Evolutionary conservation across 352 stramenopile genomes (phyloP), one percentile per base, ranked within the genome.

Genomic region (Phytophthora chlamydospora): DNA sequence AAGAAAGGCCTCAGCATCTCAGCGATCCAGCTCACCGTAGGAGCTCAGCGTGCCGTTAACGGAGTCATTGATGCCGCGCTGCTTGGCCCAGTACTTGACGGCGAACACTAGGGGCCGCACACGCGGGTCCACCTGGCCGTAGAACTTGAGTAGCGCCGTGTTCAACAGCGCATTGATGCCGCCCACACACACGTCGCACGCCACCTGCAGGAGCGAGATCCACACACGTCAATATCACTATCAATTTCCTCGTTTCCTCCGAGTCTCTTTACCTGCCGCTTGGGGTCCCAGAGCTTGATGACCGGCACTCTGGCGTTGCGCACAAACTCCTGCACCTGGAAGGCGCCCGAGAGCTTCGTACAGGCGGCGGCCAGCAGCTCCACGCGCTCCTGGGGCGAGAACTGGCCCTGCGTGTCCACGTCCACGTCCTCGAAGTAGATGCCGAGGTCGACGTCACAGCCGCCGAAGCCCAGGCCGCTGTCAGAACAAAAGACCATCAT

Each of bases 71-170:
- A 99, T 98, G 9, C 95, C 85, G 21, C 97, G 81, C 33, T 85
- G 84, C 70, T 99, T 99, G 7, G 97, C 96, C 97, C 97, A 99
- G 39, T 97, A 88, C 74, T 99, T 99, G 61, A 99, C 86, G 2
- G 98, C 92, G 68, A 98, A 98, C 50, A 95, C 96, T 13, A 99
- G 68, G 9, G 97, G 85, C 4, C 94, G 90, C 10, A 96, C 86
- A 11, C 88, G 81, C 6, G 83, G 81, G 55, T 96, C 88, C 11
- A 78, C 65, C n/a, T 77, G 61, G 6, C 71, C 78, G 53, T 91
- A 96, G 42, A 74, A 77, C 46, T 88, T 87, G 35, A 96, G 73
- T 45, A 96, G 60, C 17, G 78, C 81, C 6, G 88, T 95, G 68
- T 96, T 96, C 17, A 93, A 68, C 38, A 93, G 56, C 42, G 75